A percentile compares a stretch with the other conserved stretches of the same genome.
Evolutionary conservation across 805 yeast genomes (phyloP).

Genomic region (Teunomyces pallodes): DNA sequence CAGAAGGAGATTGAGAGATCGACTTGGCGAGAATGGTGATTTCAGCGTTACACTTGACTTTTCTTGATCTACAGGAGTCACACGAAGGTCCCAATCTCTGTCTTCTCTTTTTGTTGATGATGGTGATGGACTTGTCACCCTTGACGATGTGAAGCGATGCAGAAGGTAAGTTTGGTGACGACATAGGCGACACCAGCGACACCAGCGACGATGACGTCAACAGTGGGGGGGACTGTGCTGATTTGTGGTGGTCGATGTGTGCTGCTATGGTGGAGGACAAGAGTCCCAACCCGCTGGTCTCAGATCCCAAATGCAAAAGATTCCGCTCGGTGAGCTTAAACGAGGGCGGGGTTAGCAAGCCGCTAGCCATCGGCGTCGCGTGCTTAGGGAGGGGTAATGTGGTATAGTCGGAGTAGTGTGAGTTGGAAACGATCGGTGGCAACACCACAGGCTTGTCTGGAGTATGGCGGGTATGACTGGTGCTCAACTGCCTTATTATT

Average conservation of each 20-base stretch:
- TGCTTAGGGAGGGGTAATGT: constrained; percentile 3
- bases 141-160: constrained; percentile 1
- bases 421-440: constrained; percentile 6
- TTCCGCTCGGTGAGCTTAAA: constrained; percentile 18
- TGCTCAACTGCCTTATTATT: constrained; percentile 6
- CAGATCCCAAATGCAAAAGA: constrained; percentile 12
- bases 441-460: constrained; percentile 2
- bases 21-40: constrained; percentile 39
- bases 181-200: constrained; percentile 15
- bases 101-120: constrained; percentile 36
- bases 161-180: constrained; percentile 13
- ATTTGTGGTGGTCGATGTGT: constrained; percentile 1
- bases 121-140: not conserved
- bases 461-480: not conserved
- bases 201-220: constrained; percentile 13
- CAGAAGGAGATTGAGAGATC: constrained; percentile 5
- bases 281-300: constrained; percentile 7
- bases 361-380: constrained; percentile 1
- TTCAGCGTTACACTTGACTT: constrained; percentile 72
- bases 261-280: constrained; percentile 8
- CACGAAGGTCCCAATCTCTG: constrained; percentile 77
- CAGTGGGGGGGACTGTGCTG: constrained; percentile 2
- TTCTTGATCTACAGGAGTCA: constrained; percentile 65
- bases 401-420: constrained; percentile 7
- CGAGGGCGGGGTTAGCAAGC: constrained; percentile 3